These are phyloP conservation scores for Steccherinum ochraceum DNA, from an alignment of 768 basidiomycete species.

Conservation along the genomic window DNA sequence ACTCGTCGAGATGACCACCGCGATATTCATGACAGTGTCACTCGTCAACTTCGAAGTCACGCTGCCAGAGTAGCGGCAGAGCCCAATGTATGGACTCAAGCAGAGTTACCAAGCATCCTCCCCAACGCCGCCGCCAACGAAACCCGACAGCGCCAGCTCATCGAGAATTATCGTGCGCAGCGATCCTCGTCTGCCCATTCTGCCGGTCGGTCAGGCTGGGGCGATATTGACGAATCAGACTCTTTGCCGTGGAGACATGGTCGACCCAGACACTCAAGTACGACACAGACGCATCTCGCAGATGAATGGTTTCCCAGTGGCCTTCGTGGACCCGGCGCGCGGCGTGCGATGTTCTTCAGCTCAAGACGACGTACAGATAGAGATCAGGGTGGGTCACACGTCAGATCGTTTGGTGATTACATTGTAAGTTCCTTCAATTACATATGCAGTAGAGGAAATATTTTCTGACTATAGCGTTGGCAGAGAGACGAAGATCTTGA, in stretches of 20 bases:
- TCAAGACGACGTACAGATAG: no score
- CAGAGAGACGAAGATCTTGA: conserved; percentile 77
- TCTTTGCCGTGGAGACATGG: not conserved
- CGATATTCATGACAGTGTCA: not conserved
- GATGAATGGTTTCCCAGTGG: no score
- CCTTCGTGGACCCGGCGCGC: no score
- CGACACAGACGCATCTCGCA: no score
- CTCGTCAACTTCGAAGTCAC: not conserved
- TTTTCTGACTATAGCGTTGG: not conserved
- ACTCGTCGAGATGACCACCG: not conserved
- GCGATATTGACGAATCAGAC: conserved; percentile 2
- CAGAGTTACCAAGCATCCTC: not conserved
- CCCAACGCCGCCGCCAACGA: not conserved
- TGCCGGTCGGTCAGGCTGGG: not conserved
- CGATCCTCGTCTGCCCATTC: not conserved
- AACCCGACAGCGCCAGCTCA: not conserved
- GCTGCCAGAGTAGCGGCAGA: not conserved
- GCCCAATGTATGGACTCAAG: not conserved
- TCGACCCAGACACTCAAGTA: not conserved
- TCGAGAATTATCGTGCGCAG: not conserved
- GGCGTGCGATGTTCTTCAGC: no score
- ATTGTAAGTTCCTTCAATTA: conserved; percentile 36
- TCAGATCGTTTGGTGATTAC: conserved; percentile 33
- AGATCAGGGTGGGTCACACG: no score
- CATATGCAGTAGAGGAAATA: no score